These are phyloP conservation scores for Pseudoscleropodium purum DNA, from an alignment of 225 moss, liverwort and hornwort species.

Conservation along the genomic window DNA sequence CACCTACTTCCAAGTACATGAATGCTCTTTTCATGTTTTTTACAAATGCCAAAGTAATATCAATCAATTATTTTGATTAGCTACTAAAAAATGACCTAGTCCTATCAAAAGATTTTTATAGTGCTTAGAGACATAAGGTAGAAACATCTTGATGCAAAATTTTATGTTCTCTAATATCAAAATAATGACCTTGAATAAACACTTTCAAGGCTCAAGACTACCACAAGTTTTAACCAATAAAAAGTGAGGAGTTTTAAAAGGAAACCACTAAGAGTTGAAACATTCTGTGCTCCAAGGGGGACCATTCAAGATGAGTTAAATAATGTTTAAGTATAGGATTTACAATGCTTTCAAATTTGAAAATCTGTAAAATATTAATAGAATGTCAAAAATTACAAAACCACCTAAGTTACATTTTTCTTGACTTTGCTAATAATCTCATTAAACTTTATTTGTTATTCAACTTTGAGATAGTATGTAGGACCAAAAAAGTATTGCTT, in stretches of 20 bases:
- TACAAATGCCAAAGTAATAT: not conserved
- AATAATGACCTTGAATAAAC: not conserved
- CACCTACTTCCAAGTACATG: not conserved
- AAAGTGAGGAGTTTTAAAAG: not conserved
- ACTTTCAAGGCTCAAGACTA: not conserved
- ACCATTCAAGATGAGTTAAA: not conserved
- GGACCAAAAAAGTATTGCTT: too few species aligned
- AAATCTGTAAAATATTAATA: not conserved
- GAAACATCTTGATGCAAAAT: accelerated
- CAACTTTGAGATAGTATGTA: not conserved
- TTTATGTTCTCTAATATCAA: not conserved
- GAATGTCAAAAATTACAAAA: not conserved
- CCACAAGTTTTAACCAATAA: too few species aligned
- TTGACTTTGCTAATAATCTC: not conserved
- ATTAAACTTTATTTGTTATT: not conserved
- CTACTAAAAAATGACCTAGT: not conserved
- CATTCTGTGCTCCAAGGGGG: not conserved
- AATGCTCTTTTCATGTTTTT: not conserved
- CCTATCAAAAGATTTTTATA: not conserved
- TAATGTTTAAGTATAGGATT: accelerated
- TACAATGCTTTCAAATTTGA: not conserved
- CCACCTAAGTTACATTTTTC: accelerated
- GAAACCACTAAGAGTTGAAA: not conserved
- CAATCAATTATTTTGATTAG: not conserved
- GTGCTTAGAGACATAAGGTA: not conserved